Evolutionary conservation across 306 rosid species (phyloP).

Genomic region (Casuarina glauca): DNA sequence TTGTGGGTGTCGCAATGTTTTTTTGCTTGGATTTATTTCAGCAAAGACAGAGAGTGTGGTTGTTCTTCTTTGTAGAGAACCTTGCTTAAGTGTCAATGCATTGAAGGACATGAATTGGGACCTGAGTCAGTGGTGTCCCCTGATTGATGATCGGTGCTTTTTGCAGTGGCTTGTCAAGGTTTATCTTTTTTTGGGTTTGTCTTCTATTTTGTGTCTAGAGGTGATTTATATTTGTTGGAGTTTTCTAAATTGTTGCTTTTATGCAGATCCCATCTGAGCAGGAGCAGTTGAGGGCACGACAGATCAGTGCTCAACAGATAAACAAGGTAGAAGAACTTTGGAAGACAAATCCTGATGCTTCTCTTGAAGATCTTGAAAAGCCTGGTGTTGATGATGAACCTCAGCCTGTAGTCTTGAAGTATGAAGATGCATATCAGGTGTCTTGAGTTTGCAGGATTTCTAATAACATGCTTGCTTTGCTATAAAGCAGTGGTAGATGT

Average conservation of each 20-base stretch:
- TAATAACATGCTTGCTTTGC: not conserved
- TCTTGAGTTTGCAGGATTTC: constrained; percentile 19
- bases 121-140: constrained; percentile 99
- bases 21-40: constrained; percentile 96
- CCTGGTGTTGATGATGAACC: constrained; percentile 99
- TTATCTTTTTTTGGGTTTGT: constrained; percentile 23
- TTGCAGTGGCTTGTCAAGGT: constrained; percentile 99
- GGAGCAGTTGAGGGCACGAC: constrained; percentile 99
- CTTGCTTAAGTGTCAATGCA: constrained; percentile 98
- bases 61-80: constrained; percentile 97
- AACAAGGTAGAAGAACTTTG: constrained; percentile 98
- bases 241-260: constrained; percentile 25
- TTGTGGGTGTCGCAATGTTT: constrained; percentile 97
- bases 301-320: constrained; percentile 98
- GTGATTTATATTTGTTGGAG: not conserved
- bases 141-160: constrained; percentile 98
- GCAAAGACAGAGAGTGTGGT: constrained; percentile 99
- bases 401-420: constrained; percentile 88
- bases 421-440: constrained; percentile 99
- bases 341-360: constrained; percentile 99
- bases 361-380: constrained; percentile 98
- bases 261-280: constrained; percentile 96
- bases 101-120: constrained; percentile 99
- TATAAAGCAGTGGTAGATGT: constrained; percentile 13
- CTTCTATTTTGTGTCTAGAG: constrained; percentile 7